Evolutionary conservation across 2,329 filamentous ascomycete species (phyloP).

Genomic region (Talaromyces sp.): DNA sequence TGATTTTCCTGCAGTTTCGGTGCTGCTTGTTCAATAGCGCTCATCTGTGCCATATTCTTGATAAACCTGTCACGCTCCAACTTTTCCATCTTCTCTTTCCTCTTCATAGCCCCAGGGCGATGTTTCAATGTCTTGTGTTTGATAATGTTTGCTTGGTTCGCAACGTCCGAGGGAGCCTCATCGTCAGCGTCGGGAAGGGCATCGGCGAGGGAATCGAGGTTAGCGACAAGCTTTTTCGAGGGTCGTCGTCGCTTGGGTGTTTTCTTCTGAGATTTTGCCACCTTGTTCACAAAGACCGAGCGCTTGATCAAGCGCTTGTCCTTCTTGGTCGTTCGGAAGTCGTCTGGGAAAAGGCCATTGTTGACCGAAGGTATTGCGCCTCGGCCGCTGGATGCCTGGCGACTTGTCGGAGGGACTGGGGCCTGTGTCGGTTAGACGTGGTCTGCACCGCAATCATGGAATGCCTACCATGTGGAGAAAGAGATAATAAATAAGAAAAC

Average conservation of each 20-base stretch:
- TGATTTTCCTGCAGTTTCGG: constrained; percentile 23
- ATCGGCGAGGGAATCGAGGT: constrained; percentile 72
- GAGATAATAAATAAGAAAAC: too few relatives aligned
- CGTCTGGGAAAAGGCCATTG: constrained; percentile 30
- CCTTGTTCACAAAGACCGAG: constrained; percentile 72
- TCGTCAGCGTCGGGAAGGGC: constrained; percentile 67
- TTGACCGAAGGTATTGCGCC: constrained; percentile 19
- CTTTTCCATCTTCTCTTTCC: constrained; percentile 75
- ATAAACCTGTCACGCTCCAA: constrained; percentile 82
- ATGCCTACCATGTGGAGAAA: constrained; percentile 6
- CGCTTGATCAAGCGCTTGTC: constrained; percentile 83
- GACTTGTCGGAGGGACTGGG: constrained; percentile 17
- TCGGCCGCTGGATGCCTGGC: constrained; percentile 21
- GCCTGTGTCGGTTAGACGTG: constrained; percentile 12
- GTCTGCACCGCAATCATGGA: background rate
- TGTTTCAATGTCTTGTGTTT: constrained; percentile 72
- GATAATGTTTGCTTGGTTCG: constrained; percentile 64
- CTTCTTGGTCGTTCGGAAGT: constrained; percentile 71
- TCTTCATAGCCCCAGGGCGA: constrained; percentile 76
- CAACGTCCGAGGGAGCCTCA: constrained; percentile 47
- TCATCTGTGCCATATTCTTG: constrained; percentile 75
- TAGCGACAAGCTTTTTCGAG: constrained; percentile 74
- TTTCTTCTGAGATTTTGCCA: constrained; percentile 62
- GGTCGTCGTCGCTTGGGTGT: constrained; percentile 65
- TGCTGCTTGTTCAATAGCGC: constrained; percentile 37